Conservation (phyloP, 2,329 filamentous ascomycete genomes). For the Lachnellula cervina region DNA sequence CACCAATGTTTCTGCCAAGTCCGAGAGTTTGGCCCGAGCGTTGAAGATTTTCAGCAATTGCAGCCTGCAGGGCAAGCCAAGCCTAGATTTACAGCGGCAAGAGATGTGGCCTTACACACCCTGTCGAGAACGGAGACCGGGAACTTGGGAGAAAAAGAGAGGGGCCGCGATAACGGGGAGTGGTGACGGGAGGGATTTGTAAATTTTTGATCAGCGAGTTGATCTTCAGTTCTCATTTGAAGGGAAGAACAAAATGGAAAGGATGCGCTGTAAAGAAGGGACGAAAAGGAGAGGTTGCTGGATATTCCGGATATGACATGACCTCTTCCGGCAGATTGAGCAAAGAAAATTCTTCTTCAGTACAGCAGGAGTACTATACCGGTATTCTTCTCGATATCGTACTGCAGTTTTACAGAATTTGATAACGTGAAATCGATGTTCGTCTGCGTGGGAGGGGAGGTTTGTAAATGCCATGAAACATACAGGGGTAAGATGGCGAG, state of each 20-base stretch:
- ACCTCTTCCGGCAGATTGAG: conserved; percentile 5
- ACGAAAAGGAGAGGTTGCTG: background rate
- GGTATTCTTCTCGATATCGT: conserved; percentile 10
- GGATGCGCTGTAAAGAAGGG: too few relatives aligned
- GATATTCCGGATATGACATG: background rate
- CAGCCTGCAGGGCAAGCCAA: too few relatives aligned
- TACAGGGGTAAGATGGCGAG: background rate
- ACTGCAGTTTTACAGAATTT: background rate
- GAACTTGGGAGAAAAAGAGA: background rate
- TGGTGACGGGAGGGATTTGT: conserved; percentile 10
- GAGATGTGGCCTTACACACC: conserved; percentile 11
- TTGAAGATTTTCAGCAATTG: background rate
- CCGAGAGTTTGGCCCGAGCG: conserved; percentile 9
- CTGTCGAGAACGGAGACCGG: conserved; percentile 2
- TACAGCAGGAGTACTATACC: background rate
- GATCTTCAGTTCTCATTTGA: background rate
- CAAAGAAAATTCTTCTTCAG: background rate
- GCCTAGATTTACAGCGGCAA: conserved; percentile 4
- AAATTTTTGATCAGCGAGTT: background rate
- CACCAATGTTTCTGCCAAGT: conserved; percentile 20
- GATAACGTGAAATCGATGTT: conserved; percentile 2
- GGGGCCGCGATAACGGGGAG: conserved; percentile 9
- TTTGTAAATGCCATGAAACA: background rate
- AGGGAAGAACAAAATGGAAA: background rate
- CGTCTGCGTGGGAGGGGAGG: conserved; percentile 5